Evolutionary conservation across 164 flowering plant genomes (phyloP).

Genomic region (Aristolochia contorta): DNA sequence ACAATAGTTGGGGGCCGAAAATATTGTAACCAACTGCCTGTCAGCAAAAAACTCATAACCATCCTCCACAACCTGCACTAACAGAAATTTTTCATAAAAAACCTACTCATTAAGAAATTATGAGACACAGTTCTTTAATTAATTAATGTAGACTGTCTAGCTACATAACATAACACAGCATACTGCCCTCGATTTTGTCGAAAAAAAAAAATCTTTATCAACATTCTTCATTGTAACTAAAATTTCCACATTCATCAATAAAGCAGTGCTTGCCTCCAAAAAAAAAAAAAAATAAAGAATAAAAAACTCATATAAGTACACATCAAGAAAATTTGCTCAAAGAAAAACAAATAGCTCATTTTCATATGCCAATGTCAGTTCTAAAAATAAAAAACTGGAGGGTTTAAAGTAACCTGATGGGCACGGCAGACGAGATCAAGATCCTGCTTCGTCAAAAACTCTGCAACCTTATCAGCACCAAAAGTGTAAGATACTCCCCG

Average conservation of each 20-base stretch:
- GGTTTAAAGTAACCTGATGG: conserved; percentile 42
- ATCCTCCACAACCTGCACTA: conserved; percentile 77
- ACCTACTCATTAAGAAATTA: too few relatives aligned
- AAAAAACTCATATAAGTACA: too few relatives aligned
- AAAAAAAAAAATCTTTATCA: too few relatives aligned
- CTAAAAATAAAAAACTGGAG: not conserved
- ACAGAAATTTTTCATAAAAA: conserved; percentile 3
- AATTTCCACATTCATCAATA: too few relatives aligned
- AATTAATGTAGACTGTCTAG: too few relatives aligned
- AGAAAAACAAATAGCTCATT: not conserved
- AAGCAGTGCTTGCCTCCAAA: too few relatives aligned
- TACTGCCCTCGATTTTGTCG: too few relatives aligned
- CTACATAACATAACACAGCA: too few relatives aligned
- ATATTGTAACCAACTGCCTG: conserved; percentile 74
- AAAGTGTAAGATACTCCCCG: conserved; percentile 84
- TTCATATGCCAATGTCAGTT: not conserved
- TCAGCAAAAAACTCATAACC: conserved; percentile 87
- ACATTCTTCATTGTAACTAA: too few relatives aligned
- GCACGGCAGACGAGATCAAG: conserved; percentile 86
- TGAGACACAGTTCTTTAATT: not conserved
- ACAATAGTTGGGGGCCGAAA: conserved; percentile 85
- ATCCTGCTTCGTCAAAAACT: conserved; percentile 62
- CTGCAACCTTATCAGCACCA: conserved; percentile 63
- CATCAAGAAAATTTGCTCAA: not conserved
- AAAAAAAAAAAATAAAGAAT: too few relatives aligned